These are phyloP conservation scores for Kalmanozyma brasiliensis DNA, from an alignment of 1,284 basidiomycete species.

Conservation along the genomic window DNA sequence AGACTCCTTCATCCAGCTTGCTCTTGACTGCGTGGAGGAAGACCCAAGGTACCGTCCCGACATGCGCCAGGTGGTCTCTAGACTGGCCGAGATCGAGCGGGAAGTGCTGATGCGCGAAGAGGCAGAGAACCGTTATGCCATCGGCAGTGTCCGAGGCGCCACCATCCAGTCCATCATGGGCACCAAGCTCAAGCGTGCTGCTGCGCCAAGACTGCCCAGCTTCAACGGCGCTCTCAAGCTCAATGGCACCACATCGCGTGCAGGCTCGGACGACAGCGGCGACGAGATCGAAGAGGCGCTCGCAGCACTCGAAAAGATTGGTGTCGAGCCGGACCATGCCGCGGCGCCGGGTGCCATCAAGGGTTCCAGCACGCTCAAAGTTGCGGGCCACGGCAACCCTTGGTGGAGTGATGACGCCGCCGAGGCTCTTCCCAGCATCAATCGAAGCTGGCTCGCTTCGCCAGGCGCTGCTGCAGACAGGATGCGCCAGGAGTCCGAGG, in stretches of 20 bases:
- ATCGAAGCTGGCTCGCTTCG: slow-evolving; percentile 50
- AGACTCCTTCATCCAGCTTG: slow-evolving; percentile 78
- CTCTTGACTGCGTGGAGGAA: slow-evolving; percentile 80
- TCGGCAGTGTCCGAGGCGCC: slow-evolving; percentile 75
- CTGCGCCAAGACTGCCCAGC: slow-evolving; percentile 81
- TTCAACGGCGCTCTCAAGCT: slow-evolving; percentile 80
- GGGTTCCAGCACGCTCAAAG: slow-evolving; percentile 57
- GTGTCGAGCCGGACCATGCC: slow-evolving; percentile 40
- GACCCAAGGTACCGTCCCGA: slow-evolving; percentile 79
- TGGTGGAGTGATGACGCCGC: slow-evolving; percentile 60
- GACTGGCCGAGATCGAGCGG: slow-evolving; percentile 80
- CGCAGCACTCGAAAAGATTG: slow-evolving; percentile 58
- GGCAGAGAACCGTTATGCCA: slow-evolving; percentile 70
- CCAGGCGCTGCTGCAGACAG: slow-evolving; percentile 38
- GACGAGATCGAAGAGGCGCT: slow-evolving; percentile 63
- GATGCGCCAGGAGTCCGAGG: slow-evolving; percentile 46
- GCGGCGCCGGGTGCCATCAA: slow-evolving; percentile 37
- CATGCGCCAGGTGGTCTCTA: slow-evolving; percentile 79
- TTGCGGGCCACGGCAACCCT: slow-evolving; percentile 61
- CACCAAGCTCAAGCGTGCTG: slow-evolving; percentile 52
- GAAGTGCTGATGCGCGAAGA: slow-evolving; percentile 70
- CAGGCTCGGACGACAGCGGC: slow-evolving; percentile 48
- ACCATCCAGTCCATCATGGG: slow-evolving; percentile 56
- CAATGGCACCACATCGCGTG: slow-evolving; percentile 65
- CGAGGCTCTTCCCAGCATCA: slow-evolving; percentile 53